phyloP scores from a whole-genome alignment of 192 early-diverging fungal genomes.

The Linnemannia zychae region DNA sequence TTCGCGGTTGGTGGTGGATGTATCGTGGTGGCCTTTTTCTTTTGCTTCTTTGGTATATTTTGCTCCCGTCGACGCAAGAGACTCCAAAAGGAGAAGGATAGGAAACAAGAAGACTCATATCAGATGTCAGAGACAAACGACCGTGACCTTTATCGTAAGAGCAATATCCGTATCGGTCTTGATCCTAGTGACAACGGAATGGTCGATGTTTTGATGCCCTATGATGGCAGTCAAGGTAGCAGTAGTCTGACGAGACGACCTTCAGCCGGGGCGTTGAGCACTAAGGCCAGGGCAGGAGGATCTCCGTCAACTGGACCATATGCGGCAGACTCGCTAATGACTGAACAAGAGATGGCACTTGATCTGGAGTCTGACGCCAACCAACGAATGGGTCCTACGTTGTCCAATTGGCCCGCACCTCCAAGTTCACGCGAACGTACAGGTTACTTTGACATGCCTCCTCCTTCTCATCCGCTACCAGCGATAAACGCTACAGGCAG shows the following conservation, averaged over 20 bases:
- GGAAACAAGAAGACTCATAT: slow-evolving; percentile 26
- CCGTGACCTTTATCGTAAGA: slow-evolving; percentile 5
- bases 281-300: not conserved
- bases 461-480: not conserved
- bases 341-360: slow-evolving; percentile 35
- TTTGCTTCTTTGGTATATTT: slow-evolving; percentile 37
- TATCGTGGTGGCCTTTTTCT: slow-evolving; percentile 2
- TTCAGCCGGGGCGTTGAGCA: not conserved
- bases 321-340: slow-evolving; percentile 31
- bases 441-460: not conserved
- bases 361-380: slow-evolving; percentile 16
- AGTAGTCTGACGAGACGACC: not conserved
- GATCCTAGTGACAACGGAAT: slow-evolving; percentile 25
- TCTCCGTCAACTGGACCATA: slow-evolving; percentile 4
- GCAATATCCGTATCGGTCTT: slow-evolving; percentile 41
- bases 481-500: too few species aligned
- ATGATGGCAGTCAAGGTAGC: slow-evolving; percentile 9
- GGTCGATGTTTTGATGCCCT: not conserved
- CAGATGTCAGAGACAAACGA: slow-evolving; percentile 30
- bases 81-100: slow-evolving; percentile 5
- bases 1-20: slow-evolving; percentile 26
- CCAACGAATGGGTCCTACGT: slow-evolving; percentile 4
- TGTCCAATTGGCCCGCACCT: slow-evolving; percentile 14
- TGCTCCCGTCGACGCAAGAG: slow-evolving; percentile 23
- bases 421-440: not conserved